Evolutionary conservation across 371 early-diverging fungal species (phyloP).

Genomic region (Cokeromyces recurvatus): DNA sequence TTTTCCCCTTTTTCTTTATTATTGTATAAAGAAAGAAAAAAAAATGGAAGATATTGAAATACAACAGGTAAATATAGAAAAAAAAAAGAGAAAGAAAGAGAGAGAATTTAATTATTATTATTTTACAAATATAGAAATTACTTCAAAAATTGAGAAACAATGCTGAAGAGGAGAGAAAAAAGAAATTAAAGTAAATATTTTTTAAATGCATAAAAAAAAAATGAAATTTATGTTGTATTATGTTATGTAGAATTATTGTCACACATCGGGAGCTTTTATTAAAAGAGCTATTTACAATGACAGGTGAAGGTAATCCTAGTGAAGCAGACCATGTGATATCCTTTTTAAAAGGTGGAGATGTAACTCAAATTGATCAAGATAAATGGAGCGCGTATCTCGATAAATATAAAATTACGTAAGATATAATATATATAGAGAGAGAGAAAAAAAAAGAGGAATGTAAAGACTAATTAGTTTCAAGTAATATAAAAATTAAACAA

Average conservation of each 20-base stretch:
- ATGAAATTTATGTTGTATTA: neutral
- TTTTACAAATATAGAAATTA: conserved; percentile 15
- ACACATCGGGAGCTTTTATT: conserved; percentile 28
- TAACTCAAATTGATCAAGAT: conserved; percentile 25
- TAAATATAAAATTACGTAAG: conserved; percentile 28
- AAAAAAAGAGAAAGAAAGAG: no score
- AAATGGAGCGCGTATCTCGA: conserved; percentile 33
- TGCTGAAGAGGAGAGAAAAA: conserved; percentile 28
- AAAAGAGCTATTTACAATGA: conserved; percentile 36
- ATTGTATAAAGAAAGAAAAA: no score
- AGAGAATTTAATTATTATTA: no score
- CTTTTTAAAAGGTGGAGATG: conserved; percentile 31
- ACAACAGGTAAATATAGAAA: no score
- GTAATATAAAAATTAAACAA: conserved; percentile 1
- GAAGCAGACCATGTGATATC: conserved; percentile 17
- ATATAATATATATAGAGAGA: no score
- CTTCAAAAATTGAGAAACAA: conserved; percentile 25
- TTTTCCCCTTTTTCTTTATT: no score
- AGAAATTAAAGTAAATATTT: conserved; percentile 25
- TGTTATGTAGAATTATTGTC: conserved; percentile 16
- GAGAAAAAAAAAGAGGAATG: no score
- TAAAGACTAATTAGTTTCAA: neutral
- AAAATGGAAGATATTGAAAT: no score
- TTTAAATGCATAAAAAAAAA: neutral
- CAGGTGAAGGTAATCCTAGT: conserved; percentile 9